Percentiles rank a stretch among this genome's conserved stretches.
Conservation (phyloP, 495 filamentous ascomycete genomes). For the Clohesyomyces aquaticus region DNA sequence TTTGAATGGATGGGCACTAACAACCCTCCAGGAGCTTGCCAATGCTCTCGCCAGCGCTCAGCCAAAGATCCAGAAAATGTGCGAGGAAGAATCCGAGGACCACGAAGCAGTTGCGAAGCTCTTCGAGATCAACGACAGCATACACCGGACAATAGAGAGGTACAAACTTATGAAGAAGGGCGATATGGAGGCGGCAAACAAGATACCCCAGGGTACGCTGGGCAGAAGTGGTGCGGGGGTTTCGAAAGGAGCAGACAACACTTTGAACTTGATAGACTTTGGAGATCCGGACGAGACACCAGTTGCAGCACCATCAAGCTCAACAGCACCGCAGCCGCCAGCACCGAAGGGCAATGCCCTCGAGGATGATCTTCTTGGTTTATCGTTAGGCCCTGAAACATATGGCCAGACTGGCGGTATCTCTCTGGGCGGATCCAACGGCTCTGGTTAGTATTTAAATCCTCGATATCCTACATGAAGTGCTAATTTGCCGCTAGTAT, state of each 20-base stretch:
- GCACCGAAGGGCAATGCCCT: slow-evolving; percentile 53
- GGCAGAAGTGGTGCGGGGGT: slow-evolving; percentile 69
- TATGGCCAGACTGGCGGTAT: slow-evolving; percentile 82
- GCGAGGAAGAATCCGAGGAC: slow-evolving; percentile 97
- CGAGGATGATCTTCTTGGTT: slow-evolving; percentile 67
- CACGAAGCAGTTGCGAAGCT: slow-evolving; percentile 93
- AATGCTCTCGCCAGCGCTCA: slow-evolving; percentile 89
- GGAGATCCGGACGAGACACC: slow-evolving; percentile 58
- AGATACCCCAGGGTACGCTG: slow-evolving; percentile 80
- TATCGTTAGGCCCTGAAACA: slow-evolving; percentile 61
- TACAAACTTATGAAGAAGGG: slow-evolving; percentile 95
- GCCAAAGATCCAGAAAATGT: slow-evolving; percentile 99
- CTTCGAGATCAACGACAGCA: slow-evolving; percentile 96
- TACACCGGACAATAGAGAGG: slow-evolving; percentile 92
- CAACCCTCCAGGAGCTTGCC: slow-evolving; percentile 72
- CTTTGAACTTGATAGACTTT: slow-evolving; percentile 93
- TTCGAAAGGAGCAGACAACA: slow-evolving; percentile 74
- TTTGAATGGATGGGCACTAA: not conserved
- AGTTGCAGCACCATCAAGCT: slow-evolving; percentile 38
- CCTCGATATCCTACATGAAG: too few species aligned
- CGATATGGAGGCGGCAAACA: slow-evolving; percentile 83
- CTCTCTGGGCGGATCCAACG: slow-evolving; percentile 65
- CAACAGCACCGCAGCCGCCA: slow-evolving; percentile 26
- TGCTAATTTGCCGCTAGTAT: slow-evolving; percentile 32
- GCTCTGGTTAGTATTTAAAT: slow-evolving; percentile 21